Evolutionary conservation across 2,329 filamentous ascomycete species (phyloP), one percentile per base, ranked within the genome.

Genomic region (Lasiodiplodia gonubiensis): DNA sequence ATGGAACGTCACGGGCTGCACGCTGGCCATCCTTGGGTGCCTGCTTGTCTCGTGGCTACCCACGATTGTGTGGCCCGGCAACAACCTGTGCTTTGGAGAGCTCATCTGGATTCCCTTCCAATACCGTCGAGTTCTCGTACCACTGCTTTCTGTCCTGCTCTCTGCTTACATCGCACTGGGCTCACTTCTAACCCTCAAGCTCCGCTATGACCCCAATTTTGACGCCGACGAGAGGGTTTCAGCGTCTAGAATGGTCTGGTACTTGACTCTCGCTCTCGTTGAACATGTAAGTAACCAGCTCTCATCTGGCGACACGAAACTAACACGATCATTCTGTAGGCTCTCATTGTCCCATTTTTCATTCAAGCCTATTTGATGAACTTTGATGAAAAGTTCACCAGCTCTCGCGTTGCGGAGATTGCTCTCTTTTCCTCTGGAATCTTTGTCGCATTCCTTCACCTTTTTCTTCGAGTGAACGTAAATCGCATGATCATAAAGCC

Each of bases 181-280:
- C n/a, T 72, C 83, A 14, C 76, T 85, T 30, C 84, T 90, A 60
- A 89, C 86, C 73, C 74, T 85, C 48, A 86, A 85, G 69, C 79
- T 92, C 27, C 84, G 84, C 70, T 83, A 82, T 39, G 84, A 83
- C 68, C 78, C 82, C 16, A 80, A 82, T 18, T 82, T 91, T 61
- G 86, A 88, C 48, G 80, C 84, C 23, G 81, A 84, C 18, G 87
- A 91, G 75, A 82, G 89, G 55, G 84, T 88, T 67, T 83, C 86
- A 39, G 89, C 89, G 4, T 91, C 89, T 7, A 83, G 88, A 68
- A 91, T 91, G 87, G 86, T 90, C 12, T 92, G 90, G 74, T 91
- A 89, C 74, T 80, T 90, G 70, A 76, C 84, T 1, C 75, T 90
- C 64, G 86, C 83, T 18, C 79, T 88, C 66, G 76, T 79, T 86